Conservation (phyloP, 306 rosid species). For the Hippophae gyantsensis region DNA sequence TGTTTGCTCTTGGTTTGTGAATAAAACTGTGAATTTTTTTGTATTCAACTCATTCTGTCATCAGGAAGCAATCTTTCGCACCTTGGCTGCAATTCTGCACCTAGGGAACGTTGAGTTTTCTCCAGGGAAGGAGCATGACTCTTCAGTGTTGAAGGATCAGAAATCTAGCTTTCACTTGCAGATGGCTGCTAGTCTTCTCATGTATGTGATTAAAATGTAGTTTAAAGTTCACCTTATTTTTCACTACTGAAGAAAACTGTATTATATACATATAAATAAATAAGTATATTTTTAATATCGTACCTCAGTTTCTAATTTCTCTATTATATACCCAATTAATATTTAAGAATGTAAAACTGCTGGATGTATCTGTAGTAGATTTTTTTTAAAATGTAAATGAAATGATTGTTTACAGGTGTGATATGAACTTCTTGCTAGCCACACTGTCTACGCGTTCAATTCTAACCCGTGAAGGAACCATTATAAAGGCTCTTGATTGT, state of each 20-base stretch:
- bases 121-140: slow-evolving; percentile 94
- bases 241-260: too few relatives aligned
- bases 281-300: too few relatives aligned
- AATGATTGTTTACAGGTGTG: slow-evolving; percentile 48
- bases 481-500: slow-evolving; percentile 86
- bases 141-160: slow-evolving; percentile 65
- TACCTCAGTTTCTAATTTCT: too few relatives aligned
- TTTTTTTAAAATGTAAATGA: background rate
- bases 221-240: too few relatives aligned
- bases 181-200: slow-evolving; percentile 79
- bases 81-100: slow-evolving; percentile 87
- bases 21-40: background rate
- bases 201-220: slow-evolving; percentile 36
- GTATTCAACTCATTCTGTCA: slow-evolving; percentile 10
- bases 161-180: slow-evolving; percentile 66
- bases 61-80: slow-evolving; percentile 85
- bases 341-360: background rate
- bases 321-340: too few relatives aligned
- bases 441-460: slow-evolving; percentile 81
- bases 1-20: background rate
- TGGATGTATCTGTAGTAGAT: slow-evolving; percentile 1
- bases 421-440: slow-evolving; percentile 57
- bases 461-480: slow-evolving; percentile 88
- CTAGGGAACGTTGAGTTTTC: slow-evolving; percentile 89
- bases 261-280: too few relatives aligned